Evolutionary conservation across 441 rosid species (phyloP).

Genomic region (Euphorbia celastroides): DNA sequence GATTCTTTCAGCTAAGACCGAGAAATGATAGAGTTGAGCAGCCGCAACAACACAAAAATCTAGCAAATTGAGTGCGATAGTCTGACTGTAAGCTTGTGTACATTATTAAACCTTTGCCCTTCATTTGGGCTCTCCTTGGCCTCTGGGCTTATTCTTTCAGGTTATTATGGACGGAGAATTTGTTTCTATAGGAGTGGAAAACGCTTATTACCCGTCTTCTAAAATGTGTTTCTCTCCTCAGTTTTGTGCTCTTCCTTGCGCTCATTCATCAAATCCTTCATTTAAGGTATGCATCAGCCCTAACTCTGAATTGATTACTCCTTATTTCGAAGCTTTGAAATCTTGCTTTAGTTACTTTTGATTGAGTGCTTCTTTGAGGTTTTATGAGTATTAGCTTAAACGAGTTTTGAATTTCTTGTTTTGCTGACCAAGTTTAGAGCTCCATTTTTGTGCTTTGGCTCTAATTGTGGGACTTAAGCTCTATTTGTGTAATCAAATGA

Average conservation of each 20-base stretch:
- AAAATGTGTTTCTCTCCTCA: background rate
- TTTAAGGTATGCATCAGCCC: background rate
- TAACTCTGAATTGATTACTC: background rate
- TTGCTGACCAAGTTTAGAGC: background rate
- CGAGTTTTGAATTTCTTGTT: background rate
- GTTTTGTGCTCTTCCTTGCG: background rate
- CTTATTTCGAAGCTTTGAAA: background rate
- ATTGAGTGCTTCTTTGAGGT: background rate
- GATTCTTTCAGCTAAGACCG: background rate
- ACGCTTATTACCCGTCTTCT: too few relatives aligned
- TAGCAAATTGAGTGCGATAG: background rate
- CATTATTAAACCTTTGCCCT: conserved; percentile 6
- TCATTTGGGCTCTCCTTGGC: background rate
- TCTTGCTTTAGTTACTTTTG: background rate
- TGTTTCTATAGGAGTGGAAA: too few relatives aligned
- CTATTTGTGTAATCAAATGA: background rate
- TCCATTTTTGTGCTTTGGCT: background rate
- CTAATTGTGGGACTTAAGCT: background rate
- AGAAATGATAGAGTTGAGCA: background rate
- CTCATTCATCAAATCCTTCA: background rate
- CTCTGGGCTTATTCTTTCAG: background rate
- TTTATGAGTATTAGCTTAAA: background rate
- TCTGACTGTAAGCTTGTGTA: background rate
- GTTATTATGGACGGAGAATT: too few relatives aligned
- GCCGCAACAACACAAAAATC: background rate